Conservation (phyloP, 345 rosid species). For the Triadica sebifera region DNA sequence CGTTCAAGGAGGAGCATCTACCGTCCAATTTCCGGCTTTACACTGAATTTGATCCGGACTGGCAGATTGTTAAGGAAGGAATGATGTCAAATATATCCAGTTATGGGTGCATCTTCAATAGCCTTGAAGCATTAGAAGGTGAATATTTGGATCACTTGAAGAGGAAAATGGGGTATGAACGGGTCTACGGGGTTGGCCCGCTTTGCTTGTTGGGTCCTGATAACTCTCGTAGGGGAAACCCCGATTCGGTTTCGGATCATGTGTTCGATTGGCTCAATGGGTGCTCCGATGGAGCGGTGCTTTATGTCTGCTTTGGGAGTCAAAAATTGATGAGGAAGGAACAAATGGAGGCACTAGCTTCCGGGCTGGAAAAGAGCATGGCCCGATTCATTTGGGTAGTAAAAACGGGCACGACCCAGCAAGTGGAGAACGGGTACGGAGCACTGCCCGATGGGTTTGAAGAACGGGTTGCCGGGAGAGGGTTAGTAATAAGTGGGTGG, state of each 20-base stretch:
- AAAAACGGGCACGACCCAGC: conserved; percentile 29
- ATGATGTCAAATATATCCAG: conserved; percentile 33
- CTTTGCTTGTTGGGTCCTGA: conserved; percentile 40
- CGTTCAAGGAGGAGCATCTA: conserved; percentile 46
- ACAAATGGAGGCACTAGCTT: conserved; percentile 54
- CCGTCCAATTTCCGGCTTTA: conserved; percentile 39
- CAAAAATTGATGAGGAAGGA: conserved; percentile 39
- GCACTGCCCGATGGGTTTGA: conserved; percentile 47
- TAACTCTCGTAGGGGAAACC: neutral
- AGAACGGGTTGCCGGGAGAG: conserved; percentile 40
- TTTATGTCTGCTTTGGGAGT: conserved; percentile 68
- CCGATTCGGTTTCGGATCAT: neutral
- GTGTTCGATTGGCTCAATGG: conserved; percentile 51
- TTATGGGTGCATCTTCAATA: conserved; percentile 49
- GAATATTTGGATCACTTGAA: conserved; percentile 37
- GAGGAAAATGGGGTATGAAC: conserved; percentile 38
- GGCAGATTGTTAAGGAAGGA: conserved; percentile 30
- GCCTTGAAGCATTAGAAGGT: conserved; percentile 45
- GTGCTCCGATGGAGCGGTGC: conserved; percentile 51
- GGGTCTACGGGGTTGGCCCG: conserved; percentile 60
- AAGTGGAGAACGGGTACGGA: conserved; percentile 20
- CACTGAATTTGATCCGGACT: conserved; percentile 34
- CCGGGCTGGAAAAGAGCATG: conserved; percentile 51
- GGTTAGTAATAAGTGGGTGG: conserved; percentile 52
- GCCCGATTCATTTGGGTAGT: conserved; percentile 61